Conservation (phyloP, 495 filamentous ascomycete species). For the Aspergillus biplanus region DNA sequence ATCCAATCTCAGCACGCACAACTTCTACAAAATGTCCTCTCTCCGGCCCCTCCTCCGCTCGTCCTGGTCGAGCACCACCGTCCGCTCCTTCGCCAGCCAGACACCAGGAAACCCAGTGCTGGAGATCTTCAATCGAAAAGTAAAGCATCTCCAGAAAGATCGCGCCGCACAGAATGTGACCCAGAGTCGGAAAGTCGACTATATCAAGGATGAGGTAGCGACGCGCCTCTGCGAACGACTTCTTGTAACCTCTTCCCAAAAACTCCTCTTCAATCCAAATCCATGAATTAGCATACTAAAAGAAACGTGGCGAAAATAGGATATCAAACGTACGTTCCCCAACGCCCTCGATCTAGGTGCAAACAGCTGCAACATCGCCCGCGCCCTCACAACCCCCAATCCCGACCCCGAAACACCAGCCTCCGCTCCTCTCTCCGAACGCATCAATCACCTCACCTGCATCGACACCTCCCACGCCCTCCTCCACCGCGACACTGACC, state of each 20-base stretch:
- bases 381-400: constrained; percentile 69
- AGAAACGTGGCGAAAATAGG: constrained; percentile 49
- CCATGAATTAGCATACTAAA: constrained; percentile 9
- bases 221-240: constrained; percentile 82
- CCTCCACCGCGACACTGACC: constrained; percentile 78
- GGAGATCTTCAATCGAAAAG: constrained; percentile 86
- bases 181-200: constrained; percentile 78
- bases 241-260: constrained; percentile 56
- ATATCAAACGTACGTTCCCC: constrained; percentile 87
- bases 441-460: constrained; percentile 72
- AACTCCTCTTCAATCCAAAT: background rate
- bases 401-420: constrained; percentile 58
- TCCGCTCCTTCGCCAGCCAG: constrained; percentile 73
- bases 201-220: constrained; percentile 91
- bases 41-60: constrained; percentile 34
- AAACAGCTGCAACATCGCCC: constrained; percentile 93
- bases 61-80: constrained; percentile 11
- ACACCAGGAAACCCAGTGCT: constrained; percentile 73
- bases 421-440: constrained; percentile 65
- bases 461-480: constrained; percentile 78
- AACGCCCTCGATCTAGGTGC: constrained; percentile 91
- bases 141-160: constrained; percentile 90
- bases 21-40: constrained; percentile 7
- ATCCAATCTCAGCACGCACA: background rate
- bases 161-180: constrained; percentile 74